phyloP scores from a whole-genome alignment of 2,329 filamentous ascomycete species.

The Colletotrichum musae region DNA sequence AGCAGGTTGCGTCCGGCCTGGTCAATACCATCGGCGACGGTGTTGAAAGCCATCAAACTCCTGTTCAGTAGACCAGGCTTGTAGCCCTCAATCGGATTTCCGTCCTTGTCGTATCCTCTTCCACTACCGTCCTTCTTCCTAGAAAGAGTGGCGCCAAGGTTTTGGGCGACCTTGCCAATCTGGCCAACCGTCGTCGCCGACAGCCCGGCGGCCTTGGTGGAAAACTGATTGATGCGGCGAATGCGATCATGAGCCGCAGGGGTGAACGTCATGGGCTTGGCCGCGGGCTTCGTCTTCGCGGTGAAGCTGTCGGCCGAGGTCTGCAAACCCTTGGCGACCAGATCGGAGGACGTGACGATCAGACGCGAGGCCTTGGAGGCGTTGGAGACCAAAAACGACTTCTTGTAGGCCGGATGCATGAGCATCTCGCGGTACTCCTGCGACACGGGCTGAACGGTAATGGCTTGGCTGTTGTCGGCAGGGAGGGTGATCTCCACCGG shows the following conservation, averaged over 20 bases:
- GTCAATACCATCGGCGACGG: conserved; percentile 93
- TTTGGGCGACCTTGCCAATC: conserved; percentile 88
- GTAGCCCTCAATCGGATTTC: conserved; percentile 75
- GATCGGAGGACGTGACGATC: conserved; percentile 88
- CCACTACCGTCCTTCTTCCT: conserved; percentile 65
- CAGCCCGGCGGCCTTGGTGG: conserved; percentile 81
- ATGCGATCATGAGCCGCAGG: conserved; percentile 88
- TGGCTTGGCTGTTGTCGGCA: conserved; percentile 74
- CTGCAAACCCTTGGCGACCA: conserved; percentile 83
- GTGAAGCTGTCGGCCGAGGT: conserved; percentile 85
- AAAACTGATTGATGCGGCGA: conserved; percentile 91
- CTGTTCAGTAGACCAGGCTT: conserved; percentile 97
- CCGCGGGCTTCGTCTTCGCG: conserved; percentile 81
- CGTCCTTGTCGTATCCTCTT: conserved; percentile 78
- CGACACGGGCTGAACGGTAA: conserved; percentile 75
- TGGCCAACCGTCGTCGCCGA: conserved; percentile 90
- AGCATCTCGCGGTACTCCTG: conserved; percentile 82
- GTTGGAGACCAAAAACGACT: conserved; percentile 87
- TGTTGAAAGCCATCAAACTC: conserved; percentile 95
- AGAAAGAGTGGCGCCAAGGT: conserved; percentile 83
- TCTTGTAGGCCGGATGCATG: conserved; percentile 91
- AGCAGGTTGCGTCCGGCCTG: conserved; percentile 86
- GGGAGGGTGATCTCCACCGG: conserved; percentile 86
- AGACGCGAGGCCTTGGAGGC: conserved; percentile 91
- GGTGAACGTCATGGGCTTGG: conserved; percentile 89